Evolutionary conservation across 176 grass and related monocot genomes (phyloP), one percentile per base, ranked within the genome.

Genomic region (Lolium rigidum): DNA sequence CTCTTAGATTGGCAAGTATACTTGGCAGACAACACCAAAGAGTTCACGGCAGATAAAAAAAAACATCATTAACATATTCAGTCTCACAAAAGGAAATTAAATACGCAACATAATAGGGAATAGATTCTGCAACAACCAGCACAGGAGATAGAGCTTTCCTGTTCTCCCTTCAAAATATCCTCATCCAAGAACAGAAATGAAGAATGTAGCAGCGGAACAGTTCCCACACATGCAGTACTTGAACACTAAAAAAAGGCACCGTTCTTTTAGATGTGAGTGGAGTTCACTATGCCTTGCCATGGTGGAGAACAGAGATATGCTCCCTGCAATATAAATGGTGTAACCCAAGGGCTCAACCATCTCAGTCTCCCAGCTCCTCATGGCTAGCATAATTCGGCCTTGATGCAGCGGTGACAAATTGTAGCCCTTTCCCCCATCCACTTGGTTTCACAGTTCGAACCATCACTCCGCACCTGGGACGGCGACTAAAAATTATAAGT

Each of bases 111-210:
- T 74, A 46, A 87, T 66, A 78, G 51, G 46, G 86, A 88, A 88
- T 76, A 63, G 77, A 85, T 91, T 88, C 90, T 88, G 82, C 61
- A 64, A 49, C 15, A 2, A 70, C 61, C 24, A 41, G 22, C 18
- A 12, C 2, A 79, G 20, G 51, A 18, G 51, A 39, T 10, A 47
- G 41, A 80, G 39, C 28, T 51, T 8, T 64, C 49, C 8, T 54
- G 43, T 70, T 57, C 7, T 25, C 48, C 81, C 76, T 70, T 56
- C 28, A 56, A 52, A 69, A 66, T 48, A 68, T 60, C 58, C n/a
- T 68, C 49, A 22, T 59, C 16, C 14, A 77, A 54, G 2, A 44
- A 13, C 0, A 70, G 39, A 72, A 72, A 15, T 24, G 35, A 38
- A 15, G 28, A 10, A 67, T 64, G 22, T 11, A 26, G 43, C 16